These are phyloP conservation scores for Debaryomyces subglobosus DNA, from an alignment of 1,139 yeast genomes.

Conservation along the genomic window DNA sequence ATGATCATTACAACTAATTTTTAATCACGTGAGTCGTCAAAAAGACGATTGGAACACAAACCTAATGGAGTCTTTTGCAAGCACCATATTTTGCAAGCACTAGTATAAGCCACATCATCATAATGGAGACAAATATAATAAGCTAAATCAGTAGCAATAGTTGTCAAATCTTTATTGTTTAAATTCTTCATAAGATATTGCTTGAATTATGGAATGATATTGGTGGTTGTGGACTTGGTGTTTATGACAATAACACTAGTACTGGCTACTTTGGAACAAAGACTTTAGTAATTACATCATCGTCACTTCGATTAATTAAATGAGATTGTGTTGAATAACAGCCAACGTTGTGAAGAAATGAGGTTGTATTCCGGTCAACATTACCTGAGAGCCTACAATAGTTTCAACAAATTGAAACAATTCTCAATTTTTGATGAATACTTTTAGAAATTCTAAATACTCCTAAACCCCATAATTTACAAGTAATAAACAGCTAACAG, in stretches of 20 bases:
- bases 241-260: neutral
- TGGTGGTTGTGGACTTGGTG: neutral
- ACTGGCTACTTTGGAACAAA: neutral
- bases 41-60: neutral
- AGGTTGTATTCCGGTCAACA: neutral
- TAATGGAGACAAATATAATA: neutral
- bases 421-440: too few species aligned
- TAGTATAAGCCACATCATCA: neutral
- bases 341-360: neutral
- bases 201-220: neutral
- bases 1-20: neutral
- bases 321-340: neutral
- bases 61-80: neutral
- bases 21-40: neutral
- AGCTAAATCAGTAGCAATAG: neutral
- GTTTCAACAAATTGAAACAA: too few species aligned
- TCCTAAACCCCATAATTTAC: too few species aligned
- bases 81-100: neutral
- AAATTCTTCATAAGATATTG: neutral
- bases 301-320: neutral
- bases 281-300: neutral
- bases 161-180: neutral
- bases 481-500: too few species aligned
- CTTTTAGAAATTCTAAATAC: too few species aligned
- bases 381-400: neutral